Percentiles rank a stretch among this genome's conserved stretches.
Evolutionary conservation across 257 asterid genomes (phyloP).

Genomic region (Solanum dulcamara): DNA sequence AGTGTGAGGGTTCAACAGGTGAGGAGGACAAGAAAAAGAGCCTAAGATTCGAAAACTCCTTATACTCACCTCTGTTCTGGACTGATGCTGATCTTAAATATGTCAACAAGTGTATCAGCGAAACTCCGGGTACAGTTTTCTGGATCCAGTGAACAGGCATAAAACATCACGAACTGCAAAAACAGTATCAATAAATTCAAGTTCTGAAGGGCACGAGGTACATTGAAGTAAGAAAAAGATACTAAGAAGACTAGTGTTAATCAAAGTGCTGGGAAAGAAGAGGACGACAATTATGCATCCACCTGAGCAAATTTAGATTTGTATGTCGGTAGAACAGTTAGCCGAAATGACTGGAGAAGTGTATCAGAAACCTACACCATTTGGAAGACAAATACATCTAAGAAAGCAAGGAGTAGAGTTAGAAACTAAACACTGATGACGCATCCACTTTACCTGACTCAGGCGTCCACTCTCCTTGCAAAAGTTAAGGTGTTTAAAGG

Average conservation of each 20-base stretch:
- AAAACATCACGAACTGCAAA: slow-evolving; percentile 81
- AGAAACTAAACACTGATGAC: slow-evolving; percentile 3
- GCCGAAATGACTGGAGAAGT: slow-evolving; percentile 75
- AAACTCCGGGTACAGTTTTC: slow-evolving; percentile 58
- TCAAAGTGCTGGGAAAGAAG: background rate
- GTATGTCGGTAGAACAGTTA: slow-evolving; percentile 66
- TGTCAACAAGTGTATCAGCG: slow-evolving; percentile 29
- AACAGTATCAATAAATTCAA: background rate
- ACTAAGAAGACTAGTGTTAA: background rate
- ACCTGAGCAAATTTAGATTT: slow-evolving; percentile 95
- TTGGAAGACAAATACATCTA: background rate
- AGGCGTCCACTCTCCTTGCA: slow-evolving; percentile 49
- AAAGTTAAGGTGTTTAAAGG: slow-evolving; percentile 55
- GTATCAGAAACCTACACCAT: slow-evolving; percentile 57
- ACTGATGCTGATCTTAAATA: slow-evolving; percentile 25
- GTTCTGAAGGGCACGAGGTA: background rate
- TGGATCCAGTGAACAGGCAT: slow-evolving; percentile 92
- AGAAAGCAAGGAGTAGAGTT: background rate
- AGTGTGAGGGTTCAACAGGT: background rate
- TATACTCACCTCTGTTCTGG: slow-evolving; percentile 55
- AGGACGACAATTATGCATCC: background rate
- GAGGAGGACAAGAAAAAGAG: background rate
- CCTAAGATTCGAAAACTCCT: background rate
- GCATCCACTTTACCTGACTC: slow-evolving; percentile 28
- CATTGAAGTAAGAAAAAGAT: background rate